These are phyloP conservation scores for Angomonas desouzai DNA, from an alignment of 208 protist genomes.

Conservation along the genomic window DNA sequence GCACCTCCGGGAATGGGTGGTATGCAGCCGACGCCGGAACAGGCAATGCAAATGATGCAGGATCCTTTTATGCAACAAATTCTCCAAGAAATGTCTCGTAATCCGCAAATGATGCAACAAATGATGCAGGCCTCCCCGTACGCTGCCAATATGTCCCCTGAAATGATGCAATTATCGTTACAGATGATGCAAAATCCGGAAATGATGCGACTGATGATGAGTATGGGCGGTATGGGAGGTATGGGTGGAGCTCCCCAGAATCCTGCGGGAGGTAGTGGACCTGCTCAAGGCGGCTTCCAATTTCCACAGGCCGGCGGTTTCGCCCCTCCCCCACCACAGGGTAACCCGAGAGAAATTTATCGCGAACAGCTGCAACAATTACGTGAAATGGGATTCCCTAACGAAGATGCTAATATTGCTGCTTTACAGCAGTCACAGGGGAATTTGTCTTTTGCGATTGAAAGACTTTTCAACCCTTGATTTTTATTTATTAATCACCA, in stretches of 20 bases:
- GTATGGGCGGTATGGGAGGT: slow-evolving; percentile 30
- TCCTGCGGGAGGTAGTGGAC: not conserved
- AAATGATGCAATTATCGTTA: slow-evolving; percentile 2
- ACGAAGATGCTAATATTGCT: slow-evolving; percentile 89
- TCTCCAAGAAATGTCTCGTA: slow-evolving; percentile 14
- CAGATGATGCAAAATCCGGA: slow-evolving; percentile 23
- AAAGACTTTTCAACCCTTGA: slow-evolving; percentile 71
- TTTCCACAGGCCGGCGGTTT: not conserved
- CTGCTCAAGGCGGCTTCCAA: not conserved
- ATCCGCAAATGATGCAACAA: slow-evolving; percentile 18
- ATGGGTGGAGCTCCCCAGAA: slow-evolving; percentile 4
- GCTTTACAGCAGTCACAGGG: slow-evolving; percentile 85
- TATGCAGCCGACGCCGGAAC: slow-evolving; percentile 8
- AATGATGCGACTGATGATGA: slow-evolving; percentile 36
- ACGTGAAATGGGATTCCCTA: slow-evolving; percentile 91
- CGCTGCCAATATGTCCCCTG: not conserved
- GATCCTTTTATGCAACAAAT: slow-evolving; percentile 38
- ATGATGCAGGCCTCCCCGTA: not conserved
- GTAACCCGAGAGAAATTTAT: slow-evolving; percentile 76
- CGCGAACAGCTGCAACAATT: slow-evolving; percentile 86
- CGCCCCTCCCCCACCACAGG: slow-evolving; percentile 33
- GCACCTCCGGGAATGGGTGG: slow-evolving; percentile 12
- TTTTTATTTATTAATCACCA: slow-evolving; percentile 1
- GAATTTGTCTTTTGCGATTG: slow-evolving; percentile 87
- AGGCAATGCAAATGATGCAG: slow-evolving; percentile 59